These are phyloP conservation scores for Xerocomellus chrysenteron DNA, from an alignment of 768 basidiomycete species.

Conservation along the genomic window DNA sequence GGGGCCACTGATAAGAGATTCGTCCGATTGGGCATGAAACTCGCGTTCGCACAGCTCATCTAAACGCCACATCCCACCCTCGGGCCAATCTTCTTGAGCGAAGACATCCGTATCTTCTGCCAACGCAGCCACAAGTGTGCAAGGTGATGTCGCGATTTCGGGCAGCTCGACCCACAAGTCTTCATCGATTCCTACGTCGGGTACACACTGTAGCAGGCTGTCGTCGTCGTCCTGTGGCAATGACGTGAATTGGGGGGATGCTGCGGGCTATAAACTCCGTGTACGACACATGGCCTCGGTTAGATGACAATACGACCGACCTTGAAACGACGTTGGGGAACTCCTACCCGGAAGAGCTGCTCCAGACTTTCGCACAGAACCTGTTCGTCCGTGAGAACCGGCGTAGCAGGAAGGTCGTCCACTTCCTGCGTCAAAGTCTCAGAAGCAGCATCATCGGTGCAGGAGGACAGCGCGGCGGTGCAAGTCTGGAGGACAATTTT, in stretches of 20 bases:
- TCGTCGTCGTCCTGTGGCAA: slow-evolving; percentile 23
- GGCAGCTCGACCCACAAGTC: slow-evolving; percentile 17
- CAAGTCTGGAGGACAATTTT: slow-evolving; percentile 28
- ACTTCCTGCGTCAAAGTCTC: slow-evolving; percentile 15
- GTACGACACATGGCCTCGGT: slow-evolving; percentile 1
- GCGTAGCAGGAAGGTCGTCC: neutral
- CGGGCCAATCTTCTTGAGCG: slow-evolving; percentile 13
- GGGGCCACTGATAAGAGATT: slow-evolving; percentile 26
- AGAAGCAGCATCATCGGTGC: slow-evolving; percentile 1
- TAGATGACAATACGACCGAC: slow-evolving; percentile 31
- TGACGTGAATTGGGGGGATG: slow-evolving; percentile 6
- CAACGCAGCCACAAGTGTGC: neutral
- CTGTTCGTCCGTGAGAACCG: slow-evolving; percentile 34
- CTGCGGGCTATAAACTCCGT: slow-evolving; percentile 16
- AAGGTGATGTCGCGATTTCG: slow-evolving; percentile 8
- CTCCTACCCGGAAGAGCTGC: slow-evolving; percentile 40
- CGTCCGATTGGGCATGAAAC: slow-evolving; percentile 14
- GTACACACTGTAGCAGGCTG: slow-evolving; percentile 15
- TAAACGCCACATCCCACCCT: slow-evolving; percentile 15
- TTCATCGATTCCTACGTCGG: slow-evolving; percentile 5
- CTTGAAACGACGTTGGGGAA: slow-evolving; percentile 48
- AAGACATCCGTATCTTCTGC: slow-evolving; percentile 19
- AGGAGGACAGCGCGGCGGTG: slow-evolving; percentile 28
- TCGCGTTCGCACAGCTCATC: slow-evolving; percentile 5
- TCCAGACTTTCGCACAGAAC: slow-evolving; percentile 44